Evolutionary conservation across 1,284 basidiomycete species (phyloP), one percentile per base, ranked within the genome.

Genomic region (Ustilago crameri): DNA sequence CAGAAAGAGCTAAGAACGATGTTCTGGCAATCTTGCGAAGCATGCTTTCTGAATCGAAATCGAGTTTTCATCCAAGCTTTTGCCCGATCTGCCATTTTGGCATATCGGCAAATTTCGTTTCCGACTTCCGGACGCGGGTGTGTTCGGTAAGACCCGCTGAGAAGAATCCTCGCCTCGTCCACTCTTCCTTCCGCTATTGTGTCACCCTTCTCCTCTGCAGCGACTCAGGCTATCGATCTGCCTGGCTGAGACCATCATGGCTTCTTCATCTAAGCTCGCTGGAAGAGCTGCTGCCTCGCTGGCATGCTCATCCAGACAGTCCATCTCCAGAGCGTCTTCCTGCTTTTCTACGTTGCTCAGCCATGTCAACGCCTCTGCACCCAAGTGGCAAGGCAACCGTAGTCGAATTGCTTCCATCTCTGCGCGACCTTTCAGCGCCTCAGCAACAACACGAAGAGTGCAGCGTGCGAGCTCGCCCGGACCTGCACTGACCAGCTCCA

Each of bases 111-210:
- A 57, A 53, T 53, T 57, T 52, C 35, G 45, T 45, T 20, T 61
- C 64, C 58, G 64, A 54, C 23, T 61, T 67, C 58, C 64, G 63
- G 51, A 5, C 23, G 41, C 55, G 55, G 54, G 43, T 32, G 42
- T 51, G 38, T 47, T 55, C 51, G 51, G 51, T 48, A 35, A n/a
- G 63, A 56, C 57, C 49, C 52, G 57, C 53, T 49, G 45, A 67
- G 64, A 61, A 67, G 64, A 60, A n/a, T 27, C 43, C 17, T 22
- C 23, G 27, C 38, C 43, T 51, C 42, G 30, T 8, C 43, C 10
- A 9, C 41, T 12, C 20, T 7, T 7, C 17, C 20, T 22, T 42
- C 41, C 10, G 5, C 41, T n/a, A n/a, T n/a, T n/a, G n/a, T n/a
- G n/a, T 45, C 47, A 22, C 12, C 43, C 30, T 12, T 30, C 30